Evolutionary conservation across 108 stramenopile species (phyloP).

Genomic region (Cyclostephanos tholiformis): DNA sequence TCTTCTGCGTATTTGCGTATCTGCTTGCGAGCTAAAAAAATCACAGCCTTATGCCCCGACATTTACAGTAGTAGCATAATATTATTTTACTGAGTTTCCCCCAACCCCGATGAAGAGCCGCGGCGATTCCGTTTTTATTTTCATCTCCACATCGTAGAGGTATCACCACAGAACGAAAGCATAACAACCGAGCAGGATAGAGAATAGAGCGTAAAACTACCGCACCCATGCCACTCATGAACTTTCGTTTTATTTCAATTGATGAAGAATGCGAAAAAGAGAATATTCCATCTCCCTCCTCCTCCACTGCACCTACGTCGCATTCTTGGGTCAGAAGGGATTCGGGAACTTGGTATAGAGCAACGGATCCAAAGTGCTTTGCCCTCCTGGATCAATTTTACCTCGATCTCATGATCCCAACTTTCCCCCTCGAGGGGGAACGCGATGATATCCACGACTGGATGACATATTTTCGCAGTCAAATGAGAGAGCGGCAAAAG

Average conservation of each 20-base stretch:
- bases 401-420: slow-evolving; percentile 58
- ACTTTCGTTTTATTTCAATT: slow-evolving; percentile 28
- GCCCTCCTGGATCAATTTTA: slow-evolving; percentile 49
- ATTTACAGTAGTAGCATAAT: too few species aligned
- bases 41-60: too few species aligned
- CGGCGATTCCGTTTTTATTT: too few species aligned
- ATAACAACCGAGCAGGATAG: too few species aligned
- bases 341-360: neutral
- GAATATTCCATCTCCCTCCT: neutral
- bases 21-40: too few species aligned
- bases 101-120: too few species aligned
- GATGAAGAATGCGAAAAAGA: slow-evolving; percentile 33
- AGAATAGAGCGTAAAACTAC: too few species aligned
- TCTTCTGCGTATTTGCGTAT: too few species aligned
- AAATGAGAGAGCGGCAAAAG: slow-evolving; percentile 27
- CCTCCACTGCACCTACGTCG: slow-evolving; percentile 4
- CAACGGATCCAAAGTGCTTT: slow-evolving; percentile 23
- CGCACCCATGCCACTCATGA: neutral
- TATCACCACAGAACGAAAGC: too few species aligned
- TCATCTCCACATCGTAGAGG: too few species aligned
- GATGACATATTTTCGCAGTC: slow-evolving; percentile 54
- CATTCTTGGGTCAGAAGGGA: neutral
- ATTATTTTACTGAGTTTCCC: too few species aligned
- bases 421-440: slow-evolving; percentile 63
- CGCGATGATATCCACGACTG: slow-evolving; percentile 62